A percentile compares a stretch with the other conserved stretches of the same genome.
Evolutionary conservation across 805 yeast species (phyloP).

Genomic region (Clavispora vitiphila): DNA sequence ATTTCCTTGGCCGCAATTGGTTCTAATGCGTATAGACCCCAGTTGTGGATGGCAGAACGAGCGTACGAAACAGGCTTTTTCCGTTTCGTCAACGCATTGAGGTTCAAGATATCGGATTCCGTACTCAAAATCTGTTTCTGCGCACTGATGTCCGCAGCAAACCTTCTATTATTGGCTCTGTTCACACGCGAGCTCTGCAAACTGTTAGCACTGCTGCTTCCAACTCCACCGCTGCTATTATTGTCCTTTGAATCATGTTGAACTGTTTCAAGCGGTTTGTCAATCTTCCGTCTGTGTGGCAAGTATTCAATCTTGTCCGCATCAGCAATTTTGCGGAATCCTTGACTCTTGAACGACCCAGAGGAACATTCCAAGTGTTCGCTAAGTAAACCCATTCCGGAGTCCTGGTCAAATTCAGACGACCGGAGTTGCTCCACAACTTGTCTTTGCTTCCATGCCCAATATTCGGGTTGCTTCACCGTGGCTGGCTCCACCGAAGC

Average conservation of each 20-base stretch:
- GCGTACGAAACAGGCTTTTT: conserved; percentile 96
- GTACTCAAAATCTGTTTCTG: conserved; percentile 73
- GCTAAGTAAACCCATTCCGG: conserved; percentile 21
- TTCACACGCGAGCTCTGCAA: conserved; percentile 75
- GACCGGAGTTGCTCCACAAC: conserved; percentile 11
- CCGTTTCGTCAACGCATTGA: conserved; percentile 84
- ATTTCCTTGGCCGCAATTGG: conserved; percentile 94
- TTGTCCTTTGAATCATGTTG: conserved; percentile 53
- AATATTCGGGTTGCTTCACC: conserved; percentile 42
- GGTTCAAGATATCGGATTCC: conserved; percentile 73
- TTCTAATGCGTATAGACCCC: conserved; percentile 96
- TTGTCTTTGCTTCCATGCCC: conserved; percentile 62
- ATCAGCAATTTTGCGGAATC: conserved; percentile 70
- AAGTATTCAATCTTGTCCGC: conserved; percentile 67
- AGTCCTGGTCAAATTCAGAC: conserved; percentile 21
- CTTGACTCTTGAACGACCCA: conserved; percentile 68
- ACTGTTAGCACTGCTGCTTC: conserved; percentile 19
- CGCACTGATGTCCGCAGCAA: conserved; percentile 84
- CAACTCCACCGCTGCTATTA: conserved; percentile 2
- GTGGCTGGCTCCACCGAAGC: conserved; percentile 15
- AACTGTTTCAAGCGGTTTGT: conserved; percentile 71
- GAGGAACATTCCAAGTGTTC: conserved; percentile 37
- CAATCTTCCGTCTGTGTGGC: conserved; percentile 71
- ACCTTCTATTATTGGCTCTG: conserved; percentile 80
- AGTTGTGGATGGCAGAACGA: conserved; percentile 92